Base-by-base conservation (phyloP, 352 stramenopile genomes). In the Phytophthora macrochlamydospora region DNA sequence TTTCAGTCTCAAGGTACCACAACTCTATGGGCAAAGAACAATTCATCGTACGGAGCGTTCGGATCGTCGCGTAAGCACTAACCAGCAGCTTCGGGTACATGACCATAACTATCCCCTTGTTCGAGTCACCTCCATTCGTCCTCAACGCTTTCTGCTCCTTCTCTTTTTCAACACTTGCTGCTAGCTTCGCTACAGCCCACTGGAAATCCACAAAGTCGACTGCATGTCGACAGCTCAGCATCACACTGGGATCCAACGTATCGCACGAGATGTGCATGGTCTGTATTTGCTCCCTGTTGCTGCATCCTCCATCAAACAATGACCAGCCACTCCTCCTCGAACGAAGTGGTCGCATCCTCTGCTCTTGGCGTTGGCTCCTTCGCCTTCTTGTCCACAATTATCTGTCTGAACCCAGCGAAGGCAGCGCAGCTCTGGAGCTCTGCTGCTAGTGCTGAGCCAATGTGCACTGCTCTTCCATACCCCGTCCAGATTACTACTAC, bases 11-110 rank as follows among this genome's bases (percentile, higher is more conserved):
- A 14, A 73, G 48, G 42, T 81, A 89, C 81, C 81, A 90, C 28
- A 90, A 62, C 49, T 90, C 82, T 29, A 91, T 65, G n/a, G 78
- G 78, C 29, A 91, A 59, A 31, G 58, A 65, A 56, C 77, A 91
- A 42, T 78, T 76, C 24, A 75, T 44, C 13, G 53, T 51, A n/a
- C 81, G 75, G 45, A 91, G 66, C 4, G 65, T 62, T 18, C 72
- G 73, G 30, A 88, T 60, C 8, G 62, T 73, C 6, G 74, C 76
- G 33, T 85, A 87, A 7, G 59, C 68, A 37, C 76, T 78, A 12
- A 78, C 60, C 35, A 88, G 63, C 44, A 83, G 54, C 48, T 84
- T 85, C 0, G 75, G 76, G 62, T 91, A 87, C 14, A 85, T 65
- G 13, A 88, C 76, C 67, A 91, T 84, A 30, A 83, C 38, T 64